Evolutionary conservation across 768 basidiomycete genomes (phyloP).

Genomic region (Podaxis sp.): DNA sequence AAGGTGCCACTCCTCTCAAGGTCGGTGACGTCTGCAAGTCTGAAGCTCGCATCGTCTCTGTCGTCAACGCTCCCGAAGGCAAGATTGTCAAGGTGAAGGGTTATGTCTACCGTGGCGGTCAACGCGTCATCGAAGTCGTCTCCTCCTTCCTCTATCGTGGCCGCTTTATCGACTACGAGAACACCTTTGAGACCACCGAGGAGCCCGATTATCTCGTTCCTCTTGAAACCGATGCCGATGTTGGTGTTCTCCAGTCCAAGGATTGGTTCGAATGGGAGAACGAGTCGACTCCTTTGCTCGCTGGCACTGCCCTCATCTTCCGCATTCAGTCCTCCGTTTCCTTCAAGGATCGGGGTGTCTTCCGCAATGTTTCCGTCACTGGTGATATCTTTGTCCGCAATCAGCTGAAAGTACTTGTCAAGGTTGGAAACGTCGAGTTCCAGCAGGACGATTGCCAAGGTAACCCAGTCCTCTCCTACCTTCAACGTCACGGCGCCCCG

Average conservation of each 20-base stretch:
- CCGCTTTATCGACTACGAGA: constrained; percentile 88
- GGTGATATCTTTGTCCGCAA: constrained; percentile 89
- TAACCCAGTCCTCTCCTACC: constrained; percentile 91
- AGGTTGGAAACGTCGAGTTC: constrained; percentile 87
- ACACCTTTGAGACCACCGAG: constrained; percentile 92
- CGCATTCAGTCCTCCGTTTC: constrained; percentile 81
- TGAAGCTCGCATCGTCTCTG: constrained; percentile 85
- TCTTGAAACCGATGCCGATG: constrained; percentile 70
- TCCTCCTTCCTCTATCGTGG: constrained; percentile 98
- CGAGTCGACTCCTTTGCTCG: constrained; percentile 69
- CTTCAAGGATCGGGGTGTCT: constrained; percentile 90
- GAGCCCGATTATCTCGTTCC: constrained; percentile 87
- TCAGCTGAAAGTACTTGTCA: constrained; percentile 83
- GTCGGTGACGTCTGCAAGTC: constrained; percentile 91
- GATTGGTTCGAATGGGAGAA: constrained; percentile 99
- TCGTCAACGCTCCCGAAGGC: constrained; percentile 87
- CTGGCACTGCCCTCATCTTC: constrained; percentile 88
- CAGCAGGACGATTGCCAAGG: constrained; percentile 85
- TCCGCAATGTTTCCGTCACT: constrained; percentile 74
- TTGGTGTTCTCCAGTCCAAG: constrained; percentile 92
- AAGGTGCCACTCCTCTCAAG: constrained; percentile 71
- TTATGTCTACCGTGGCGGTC: constrained; percentile 70
- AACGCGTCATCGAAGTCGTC: constrained; percentile 88
- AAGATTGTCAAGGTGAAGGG: constrained; percentile 93
- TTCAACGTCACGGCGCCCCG: constrained; percentile 85